phyloP scores from a whole-genome alignment of 169 alveolate species.

The Cryptosporidium viatorum region DNA sequence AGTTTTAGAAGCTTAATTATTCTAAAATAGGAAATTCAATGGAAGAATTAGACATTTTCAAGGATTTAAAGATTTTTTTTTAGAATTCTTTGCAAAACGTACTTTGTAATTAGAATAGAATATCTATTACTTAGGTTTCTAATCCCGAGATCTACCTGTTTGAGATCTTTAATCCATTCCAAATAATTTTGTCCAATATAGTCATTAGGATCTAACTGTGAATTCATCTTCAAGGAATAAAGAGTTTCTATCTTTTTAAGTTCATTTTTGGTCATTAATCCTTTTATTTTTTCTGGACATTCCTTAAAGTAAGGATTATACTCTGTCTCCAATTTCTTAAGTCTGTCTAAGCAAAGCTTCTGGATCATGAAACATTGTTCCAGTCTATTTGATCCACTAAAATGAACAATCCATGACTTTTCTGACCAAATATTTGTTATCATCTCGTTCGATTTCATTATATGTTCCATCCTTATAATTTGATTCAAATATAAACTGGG shows the following conservation, averaged over 20 bases:
- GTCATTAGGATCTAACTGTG: constrained; percentile 20
- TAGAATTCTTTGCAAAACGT: background rate
- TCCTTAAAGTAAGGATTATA: background rate
- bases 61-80: background rate
- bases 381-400: constrained; percentile 52
- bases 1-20: constrained; percentile 8
- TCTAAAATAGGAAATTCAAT: background rate
- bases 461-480: constrained; percentile 6
- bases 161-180: constrained; percentile 19
- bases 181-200: constrained; percentile 16
- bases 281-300: constrained; percentile 7
- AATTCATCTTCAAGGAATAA: background rate
- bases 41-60: background rate
- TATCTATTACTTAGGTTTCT: constrained; percentile 3
- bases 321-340: background rate
- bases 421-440: background rate
- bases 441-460: background rate
- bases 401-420: constrained; percentile 42
- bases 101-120: constrained; percentile 12
- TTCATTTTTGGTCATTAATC: constrained; percentile 13
- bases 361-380: constrained; percentile 37
- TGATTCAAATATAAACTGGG: constrained; percentile 24
- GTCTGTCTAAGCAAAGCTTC: constrained; percentile 4
- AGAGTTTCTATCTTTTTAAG: background rate
- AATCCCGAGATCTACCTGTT: background rate